Conservation (phyloP, 2,329 filamentous ascomycete species). For the Metarhizium humberi region DNA sequence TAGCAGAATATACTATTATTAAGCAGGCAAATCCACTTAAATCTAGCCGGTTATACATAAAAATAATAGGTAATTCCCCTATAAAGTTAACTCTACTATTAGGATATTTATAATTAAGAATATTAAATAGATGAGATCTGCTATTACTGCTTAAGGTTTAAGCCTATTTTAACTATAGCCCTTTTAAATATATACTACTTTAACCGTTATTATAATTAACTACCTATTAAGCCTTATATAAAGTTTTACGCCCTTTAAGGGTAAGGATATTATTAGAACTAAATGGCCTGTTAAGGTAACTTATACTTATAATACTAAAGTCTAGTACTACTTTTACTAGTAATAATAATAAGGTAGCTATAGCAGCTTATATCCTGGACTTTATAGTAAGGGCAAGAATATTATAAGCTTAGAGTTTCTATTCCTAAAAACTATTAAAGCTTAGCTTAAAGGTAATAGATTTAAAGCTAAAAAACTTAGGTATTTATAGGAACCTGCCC, state of each 20-base stretch:
- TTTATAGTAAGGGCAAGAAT: background rate
- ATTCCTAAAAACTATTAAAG: constrained; percentile 51
- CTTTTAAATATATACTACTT: constrained; percentile 50
- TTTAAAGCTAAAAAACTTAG: constrained; percentile 49
- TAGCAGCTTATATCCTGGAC: background rate
- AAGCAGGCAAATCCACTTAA: constrained; percentile 22
- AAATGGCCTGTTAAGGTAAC: constrained; percentile 21
- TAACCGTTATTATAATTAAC: constrained; percentile 52
- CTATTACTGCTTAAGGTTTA: constrained; percentile 51
- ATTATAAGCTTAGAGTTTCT: constrained; percentile 35
- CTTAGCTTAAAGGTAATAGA: constrained; percentile 47
- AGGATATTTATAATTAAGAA: constrained; percentile 32
- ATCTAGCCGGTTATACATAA: constrained; percentile 22
- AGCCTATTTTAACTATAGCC: constrained; percentile 49
- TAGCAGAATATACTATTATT: constrained; percentile 19
- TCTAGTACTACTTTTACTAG: constrained; percentile 4
- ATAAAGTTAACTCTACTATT: constrained; percentile 24
- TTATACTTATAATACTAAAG: constrained; percentile 10
- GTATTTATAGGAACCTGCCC: constrained; percentile 29
- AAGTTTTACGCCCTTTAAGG: constrained; percentile 42
- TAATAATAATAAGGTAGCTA: constrained; percentile 1
- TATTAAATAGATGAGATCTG: constrained; percentile 51
- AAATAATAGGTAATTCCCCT: constrained; percentile 23
- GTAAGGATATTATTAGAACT: constrained; percentile 22
- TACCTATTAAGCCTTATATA: constrained; percentile 49